phyloP scores from a whole-genome alignment of 2,329 filamentous ascomycete genomes.

The Sclerotinia borealis region DNA sequence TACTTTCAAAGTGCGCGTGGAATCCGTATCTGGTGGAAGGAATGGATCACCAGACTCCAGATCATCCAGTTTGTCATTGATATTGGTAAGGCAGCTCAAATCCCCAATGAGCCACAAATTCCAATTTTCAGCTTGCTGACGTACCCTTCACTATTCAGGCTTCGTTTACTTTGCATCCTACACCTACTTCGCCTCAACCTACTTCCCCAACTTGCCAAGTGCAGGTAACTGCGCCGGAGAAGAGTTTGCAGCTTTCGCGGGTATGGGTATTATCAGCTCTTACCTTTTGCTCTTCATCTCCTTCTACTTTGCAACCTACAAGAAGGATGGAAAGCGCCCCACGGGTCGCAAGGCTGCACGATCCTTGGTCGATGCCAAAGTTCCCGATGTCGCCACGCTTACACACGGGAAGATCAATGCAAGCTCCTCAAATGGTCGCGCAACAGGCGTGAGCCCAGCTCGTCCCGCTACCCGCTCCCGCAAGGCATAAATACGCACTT shows the following conservation, averaged over 20 bases:
- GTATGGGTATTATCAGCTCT: slow-evolving; percentile 85
- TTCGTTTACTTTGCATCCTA: slow-evolving; percentile 99
- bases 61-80: slow-evolving; percentile 97
- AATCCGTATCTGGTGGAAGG: slow-evolving; percentile 98
- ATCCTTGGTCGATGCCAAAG: slow-evolving; percentile 39
- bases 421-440: slow-evolving; percentile 43
- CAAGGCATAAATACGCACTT: slow-evolving; percentile 28
- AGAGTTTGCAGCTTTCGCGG: slow-evolving; percentile 91
- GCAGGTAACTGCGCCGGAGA: slow-evolving; percentile 84
- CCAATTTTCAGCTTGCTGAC: slow-evolving; percentile 19
- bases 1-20: slow-evolving; percentile 98
- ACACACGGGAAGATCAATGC: slow-evolving; percentile 39
- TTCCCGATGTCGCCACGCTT: slow-evolving; percentile 31
- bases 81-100: slow-evolving; percentile 55
- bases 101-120: not conserved
- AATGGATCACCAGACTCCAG: slow-evolving; percentile 97
- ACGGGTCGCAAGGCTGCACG: slow-evolving; percentile 70
- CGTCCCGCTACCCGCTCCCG: slow-evolving; percentile 31
- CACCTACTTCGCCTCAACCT: slow-evolving; percentile 92
- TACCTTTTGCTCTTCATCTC: slow-evolving; percentile 98
- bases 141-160: slow-evolving; percentile 46
- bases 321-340: slow-evolving; percentile 72
- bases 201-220: slow-evolving; percentile 82
- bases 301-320: slow-evolving; percentile 97
- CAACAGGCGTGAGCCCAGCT: slow-evolving; percentile 34